These are phyloP conservation scores for Eucalyptus microcorys DNA, from an alignment of 345 rosid genomes.

Conservation along the genomic window DNA sequence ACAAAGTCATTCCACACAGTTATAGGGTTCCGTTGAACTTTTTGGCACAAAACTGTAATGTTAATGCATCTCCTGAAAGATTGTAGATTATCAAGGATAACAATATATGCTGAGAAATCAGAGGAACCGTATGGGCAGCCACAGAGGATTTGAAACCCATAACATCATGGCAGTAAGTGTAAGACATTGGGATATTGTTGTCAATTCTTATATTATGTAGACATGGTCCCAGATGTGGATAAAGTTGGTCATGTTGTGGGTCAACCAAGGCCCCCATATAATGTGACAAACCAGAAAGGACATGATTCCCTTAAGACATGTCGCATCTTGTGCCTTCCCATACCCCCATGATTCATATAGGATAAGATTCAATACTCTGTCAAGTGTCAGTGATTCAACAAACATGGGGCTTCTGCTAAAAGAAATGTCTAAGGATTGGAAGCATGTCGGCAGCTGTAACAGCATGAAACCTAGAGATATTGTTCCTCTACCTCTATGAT, in stretches of 20 bases:
- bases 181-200: not conserved
- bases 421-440: conserved; percentile 21
- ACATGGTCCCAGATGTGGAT: not conserved
- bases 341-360: not conserved
- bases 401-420: not conserved
- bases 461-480: not conserved
- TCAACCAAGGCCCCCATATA: not conserved
- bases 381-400: not conserved
- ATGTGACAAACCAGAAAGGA: not conserved
- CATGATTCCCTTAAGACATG: not conserved
- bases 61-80: not conserved
- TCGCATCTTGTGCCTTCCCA: not conserved
- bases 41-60: not conserved
- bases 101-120: not conserved
- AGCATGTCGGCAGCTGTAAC: conserved; percentile 8
- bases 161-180: not conserved
- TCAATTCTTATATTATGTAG: not conserved
- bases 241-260: not conserved
- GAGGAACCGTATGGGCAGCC: not conserved
- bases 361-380: not conserved
- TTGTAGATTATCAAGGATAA: not conserved
- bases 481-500: not conserved
- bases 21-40: not conserved
- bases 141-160: not conserved
- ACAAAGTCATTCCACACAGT: not conserved